These are phyloP conservation scores for Trichoderma breve DNA, from an alignment of 2,329 filamentous ascomycete species.

Conservation along the genomic window DNA sequence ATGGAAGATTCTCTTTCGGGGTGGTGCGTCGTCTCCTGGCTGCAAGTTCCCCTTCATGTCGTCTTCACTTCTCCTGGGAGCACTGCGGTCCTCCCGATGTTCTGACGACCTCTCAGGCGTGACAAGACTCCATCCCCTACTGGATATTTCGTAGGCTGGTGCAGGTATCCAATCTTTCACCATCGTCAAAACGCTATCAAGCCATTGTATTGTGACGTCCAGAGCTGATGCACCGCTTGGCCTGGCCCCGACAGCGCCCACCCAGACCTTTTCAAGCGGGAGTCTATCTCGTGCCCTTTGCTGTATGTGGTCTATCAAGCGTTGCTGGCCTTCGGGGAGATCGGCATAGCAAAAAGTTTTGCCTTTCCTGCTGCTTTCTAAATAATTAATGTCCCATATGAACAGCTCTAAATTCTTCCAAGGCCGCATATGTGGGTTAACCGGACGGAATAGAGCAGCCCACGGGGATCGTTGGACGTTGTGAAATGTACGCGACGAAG, in stretches of 20 bases:
- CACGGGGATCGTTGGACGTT: slow-evolving; percentile 45
- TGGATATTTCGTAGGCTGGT: slow-evolving; percentile 27
- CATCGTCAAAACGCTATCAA: slow-evolving; percentile 36
- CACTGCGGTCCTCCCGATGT: neutral
- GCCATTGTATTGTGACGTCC: slow-evolving; percentile 42
- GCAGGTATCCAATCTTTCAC: slow-evolving; percentile 39
- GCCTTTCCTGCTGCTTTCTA: slow-evolving; percentile 26
- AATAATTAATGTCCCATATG: slow-evolving; percentile 50
- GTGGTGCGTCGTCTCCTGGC: slow-evolving; percentile 22
- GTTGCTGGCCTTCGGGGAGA: slow-evolving; percentile 46
- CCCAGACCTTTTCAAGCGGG: slow-evolving; percentile 45
- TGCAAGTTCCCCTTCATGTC: slow-evolving; percentile 25
- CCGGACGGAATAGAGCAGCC: slow-evolving; percentile 49
- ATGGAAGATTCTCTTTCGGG: slow-evolving; percentile 44
- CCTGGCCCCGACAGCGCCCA: slow-evolving; percentile 37
- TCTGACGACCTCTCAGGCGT: slow-evolving; percentile 13
- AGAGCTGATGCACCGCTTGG: slow-evolving; percentile 34
- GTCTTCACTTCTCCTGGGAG: slow-evolving; percentile 6
- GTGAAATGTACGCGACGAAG: slow-evolving; percentile 24
- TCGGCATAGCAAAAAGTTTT: slow-evolving; percentile 31
- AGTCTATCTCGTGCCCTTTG: slow-evolving; percentile 30
- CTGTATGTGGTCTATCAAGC: slow-evolving; percentile 41
- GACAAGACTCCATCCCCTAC: slow-evolving; percentile 41
- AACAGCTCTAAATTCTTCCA: slow-evolving; percentile 46
- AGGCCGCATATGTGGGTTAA: slow-evolving; percentile 35